phyloP scores from a whole-genome alignment of 2,329 filamentous ascomycete genomes.

The Rhinocladiella similis region DNA sequence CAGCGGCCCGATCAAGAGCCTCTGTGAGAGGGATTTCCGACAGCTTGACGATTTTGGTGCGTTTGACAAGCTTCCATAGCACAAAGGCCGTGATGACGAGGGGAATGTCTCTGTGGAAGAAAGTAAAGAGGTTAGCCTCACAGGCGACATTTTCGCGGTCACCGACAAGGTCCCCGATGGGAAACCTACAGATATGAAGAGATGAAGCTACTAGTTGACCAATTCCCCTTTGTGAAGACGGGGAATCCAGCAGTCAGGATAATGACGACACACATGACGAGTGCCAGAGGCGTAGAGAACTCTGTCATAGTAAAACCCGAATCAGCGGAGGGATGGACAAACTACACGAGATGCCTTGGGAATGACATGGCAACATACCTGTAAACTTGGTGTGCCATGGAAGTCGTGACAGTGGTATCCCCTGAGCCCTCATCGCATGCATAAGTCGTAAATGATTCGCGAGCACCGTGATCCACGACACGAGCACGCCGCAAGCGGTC shows the following conservation, averaged over 20 bases:
- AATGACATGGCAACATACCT: constrained; percentile 35
- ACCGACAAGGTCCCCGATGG: too few species aligned
- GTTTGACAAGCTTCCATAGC: constrained; percentile 67
- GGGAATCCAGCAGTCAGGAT: constrained; percentile 69
- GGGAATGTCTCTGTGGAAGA: constrained; percentile 55
- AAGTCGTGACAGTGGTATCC: constrained; percentile 50
- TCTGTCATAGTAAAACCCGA: constrained; percentile 37
- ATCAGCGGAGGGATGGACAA: background rate
- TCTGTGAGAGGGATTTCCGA: constrained; percentile 54
- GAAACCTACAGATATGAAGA: constrained; percentile 61
- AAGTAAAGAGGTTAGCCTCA: background rate
- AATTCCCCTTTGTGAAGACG: constrained; percentile 61
- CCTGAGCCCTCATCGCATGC: constrained; percentile 56
- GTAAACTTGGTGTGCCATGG: constrained; percentile 67
- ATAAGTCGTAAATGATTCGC: constrained; percentile 61
- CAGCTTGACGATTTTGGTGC: constrained; percentile 57
- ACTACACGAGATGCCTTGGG: too few species aligned
- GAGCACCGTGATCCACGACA: constrained; percentile 64
- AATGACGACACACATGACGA: constrained; percentile 63
- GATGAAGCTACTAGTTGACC: constrained; percentile 58
- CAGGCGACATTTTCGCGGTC: background rate
- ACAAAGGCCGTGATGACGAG: constrained; percentile 58
- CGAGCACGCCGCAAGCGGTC: constrained; percentile 62
- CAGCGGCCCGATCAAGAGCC: constrained; percentile 49
- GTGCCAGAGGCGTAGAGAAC: constrained; percentile 61